Evolutionary conservation across 1,284 basidiomycete species (phyloP), one percentile per base, ranked within the genome.

Genomic region (Sporisorium graminicola): DNA sequence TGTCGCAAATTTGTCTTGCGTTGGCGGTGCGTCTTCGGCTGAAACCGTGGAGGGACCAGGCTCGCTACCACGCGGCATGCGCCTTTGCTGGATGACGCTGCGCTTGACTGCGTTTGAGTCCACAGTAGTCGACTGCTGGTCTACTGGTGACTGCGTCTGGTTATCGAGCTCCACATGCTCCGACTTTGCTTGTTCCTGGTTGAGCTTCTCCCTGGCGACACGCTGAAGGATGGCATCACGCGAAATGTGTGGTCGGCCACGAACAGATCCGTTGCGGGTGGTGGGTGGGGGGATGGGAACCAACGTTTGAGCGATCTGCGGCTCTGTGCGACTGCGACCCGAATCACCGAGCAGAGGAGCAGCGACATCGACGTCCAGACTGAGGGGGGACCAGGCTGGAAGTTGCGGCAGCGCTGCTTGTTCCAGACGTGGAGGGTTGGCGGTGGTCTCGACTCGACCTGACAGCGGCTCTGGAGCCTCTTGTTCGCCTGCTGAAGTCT

Each of bases 171-270:
- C 16, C 5, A 35, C 47, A 1, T 40, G 26, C 7, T 37, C 54
- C 14, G 55, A 35, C 22, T 55, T 65, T 6, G 66, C 63, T 52
- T 78, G 75, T 27, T 58, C 61, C 26, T 74, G 72, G 40, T 64
- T 53, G 40, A 66, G 59, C 67, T 79, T 79, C 29, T 81, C 75
- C 24, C 47, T 54, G 1, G 80, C 81, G 5, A 84, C 79, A n/a
- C 84, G 78, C 62, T 77, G 69, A 20, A 83, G 77, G 24, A 85
- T 79, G 13, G 77, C 70, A 52, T 85, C 83, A 12, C 82, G 75
- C 18, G 84, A 81, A 53, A 85, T 85, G 59, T 83, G 81, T 12
- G 84, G 84, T 20, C 83, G 68, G 16, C 66, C 71, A 16, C 77
- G 63, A 5, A 60, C 7, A 2, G 64, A 61, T 7, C 59, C 62